A percentile compares a stretch with the other conserved stretches of the same genome.
These are phyloP conservation scores for Trichoderma koningiopsis DNA, from an alignment of 2,329 filamentous ascomycete species.

Conservation along the genomic window DNA sequence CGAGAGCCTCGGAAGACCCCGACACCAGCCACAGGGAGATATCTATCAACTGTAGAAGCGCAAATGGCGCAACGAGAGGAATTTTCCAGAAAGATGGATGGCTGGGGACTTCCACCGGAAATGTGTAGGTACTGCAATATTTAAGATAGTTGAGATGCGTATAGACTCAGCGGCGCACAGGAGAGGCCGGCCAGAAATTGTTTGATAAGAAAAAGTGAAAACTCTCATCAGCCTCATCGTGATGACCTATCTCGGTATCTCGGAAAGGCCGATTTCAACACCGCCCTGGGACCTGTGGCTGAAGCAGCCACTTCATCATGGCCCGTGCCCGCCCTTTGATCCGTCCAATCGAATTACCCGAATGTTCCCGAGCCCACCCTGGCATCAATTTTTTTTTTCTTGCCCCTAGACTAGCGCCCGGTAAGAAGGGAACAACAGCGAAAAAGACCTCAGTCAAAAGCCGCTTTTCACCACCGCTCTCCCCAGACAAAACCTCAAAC, in stretches of 20 bases:
- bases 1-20: neutral
- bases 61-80: neutral
- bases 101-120: neutral
- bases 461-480: conserved; percentile 20
- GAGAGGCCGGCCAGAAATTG: neutral
- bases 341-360: conserved; percentile 22
- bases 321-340: neutral
- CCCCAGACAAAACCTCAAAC: conserved; percentile 19
- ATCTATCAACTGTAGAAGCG: neutral
- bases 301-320: conserved; percentile 8
- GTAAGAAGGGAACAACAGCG: conserved; percentile 23
- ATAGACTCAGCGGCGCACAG: neutral
- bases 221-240: neutral
- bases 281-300: conserved; percentile 11
- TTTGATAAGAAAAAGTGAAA: neutral
- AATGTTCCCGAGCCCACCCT: conserved; percentile 22
- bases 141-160: neutral
- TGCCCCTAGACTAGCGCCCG: conserved; percentile 23
- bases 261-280: conserved; percentile 5
- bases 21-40: conserved; percentile 21
- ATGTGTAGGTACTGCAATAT: neutral
- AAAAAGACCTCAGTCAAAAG: conserved; percentile 28
- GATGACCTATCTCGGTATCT: neutral
- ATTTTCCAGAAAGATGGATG: neutral
- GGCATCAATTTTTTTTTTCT: conserved; percentile 20